Conservation (phyloP, 2,329 filamentous ascomycete genomes). For the Phaeosphaeria sp. region DNA sequence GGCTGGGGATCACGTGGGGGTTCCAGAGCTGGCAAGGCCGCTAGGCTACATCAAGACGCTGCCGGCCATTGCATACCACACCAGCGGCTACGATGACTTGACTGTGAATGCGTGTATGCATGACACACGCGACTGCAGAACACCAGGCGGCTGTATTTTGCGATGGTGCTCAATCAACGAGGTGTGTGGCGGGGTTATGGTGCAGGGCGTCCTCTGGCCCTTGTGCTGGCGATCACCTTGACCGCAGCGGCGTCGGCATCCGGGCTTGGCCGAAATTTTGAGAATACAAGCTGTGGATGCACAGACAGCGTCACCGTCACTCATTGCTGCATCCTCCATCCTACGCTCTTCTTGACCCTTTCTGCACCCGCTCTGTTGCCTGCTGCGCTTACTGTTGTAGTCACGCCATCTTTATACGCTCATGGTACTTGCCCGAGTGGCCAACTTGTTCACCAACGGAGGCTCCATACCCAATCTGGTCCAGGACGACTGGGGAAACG, state of each 20-base stretch:
- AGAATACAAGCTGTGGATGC: conserved; percentile 9
- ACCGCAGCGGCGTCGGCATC: conserved; percentile 20
- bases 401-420: conserved; percentile 24
- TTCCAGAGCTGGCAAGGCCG: neutral
- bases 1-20: conserved; percentile 28
- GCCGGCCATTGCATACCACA: neutral
- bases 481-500: conserved; percentile 45
- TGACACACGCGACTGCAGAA: neutral
- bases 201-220: conserved; percentile 21
- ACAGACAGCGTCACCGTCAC: conserved; percentile 29
- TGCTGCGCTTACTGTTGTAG: neutral
- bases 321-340: conserved; percentile 17
- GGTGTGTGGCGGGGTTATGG: conserved; percentile 1
- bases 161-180: neutral
- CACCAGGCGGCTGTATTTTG: neutral
- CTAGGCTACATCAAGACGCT: conserved; percentile 14
- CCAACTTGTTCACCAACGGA: conserved; percentile 53
- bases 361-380: conserved; percentile 4
- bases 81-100: neutral
- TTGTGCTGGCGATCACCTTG: conserved; percentile 19
- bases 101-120: neutral
- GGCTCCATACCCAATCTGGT: conserved; percentile 40
- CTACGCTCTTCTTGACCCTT: conserved; percentile 7
- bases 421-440: conserved; percentile 59
- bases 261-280: conserved; percentile 42